phyloP scores from a whole-genome alignment of 2,329 filamentous ascomycete species.

The Fonsecaea monophora region DNA sequence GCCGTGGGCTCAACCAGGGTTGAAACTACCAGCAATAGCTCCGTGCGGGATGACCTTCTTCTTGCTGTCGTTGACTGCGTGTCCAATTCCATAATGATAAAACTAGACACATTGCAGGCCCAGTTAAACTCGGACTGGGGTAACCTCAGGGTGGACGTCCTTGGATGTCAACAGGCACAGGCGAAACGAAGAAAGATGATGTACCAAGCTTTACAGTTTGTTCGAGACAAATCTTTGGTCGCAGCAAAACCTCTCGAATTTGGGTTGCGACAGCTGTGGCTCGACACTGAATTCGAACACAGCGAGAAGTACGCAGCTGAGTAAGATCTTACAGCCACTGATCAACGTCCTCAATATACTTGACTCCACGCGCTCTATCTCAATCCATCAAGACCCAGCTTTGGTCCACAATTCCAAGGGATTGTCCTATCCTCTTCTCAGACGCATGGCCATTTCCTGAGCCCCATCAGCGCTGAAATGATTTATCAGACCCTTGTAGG shows the following conservation, averaged over 20 bases:
- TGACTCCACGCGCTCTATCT: not conserved
- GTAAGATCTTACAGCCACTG: not conserved
- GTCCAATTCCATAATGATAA: constrained; percentile 16
- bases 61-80: constrained; percentile 16
- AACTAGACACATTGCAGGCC: constrained; percentile 7
- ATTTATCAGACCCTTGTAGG: constrained; percentile 24
- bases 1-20: not conserved
- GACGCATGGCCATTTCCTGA: constrained; percentile 21
- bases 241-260: constrained; percentile 22
- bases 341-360: not conserved
- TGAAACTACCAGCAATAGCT: not conserved
- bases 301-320: not conserved
- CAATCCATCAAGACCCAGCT: not conserved
- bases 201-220: constrained; percentile 9
- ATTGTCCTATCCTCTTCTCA: constrained; percentile 8
- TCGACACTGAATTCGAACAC: constrained; percentile 4
- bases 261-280: constrained; percentile 20
- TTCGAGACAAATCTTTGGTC: constrained; percentile 9
- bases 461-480: constrained; percentile 32
- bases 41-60: not conserved
- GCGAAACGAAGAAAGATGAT: constrained; percentile 4
- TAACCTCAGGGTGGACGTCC: not conserved
- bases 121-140: not conserved
- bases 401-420: not conserved
- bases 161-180: not conserved